These are phyloP conservation scores for Trichosporon coremiiforme DNA, from an alignment of 1,284 basidiomycete genomes.

Conservation along the genomic window DNA sequence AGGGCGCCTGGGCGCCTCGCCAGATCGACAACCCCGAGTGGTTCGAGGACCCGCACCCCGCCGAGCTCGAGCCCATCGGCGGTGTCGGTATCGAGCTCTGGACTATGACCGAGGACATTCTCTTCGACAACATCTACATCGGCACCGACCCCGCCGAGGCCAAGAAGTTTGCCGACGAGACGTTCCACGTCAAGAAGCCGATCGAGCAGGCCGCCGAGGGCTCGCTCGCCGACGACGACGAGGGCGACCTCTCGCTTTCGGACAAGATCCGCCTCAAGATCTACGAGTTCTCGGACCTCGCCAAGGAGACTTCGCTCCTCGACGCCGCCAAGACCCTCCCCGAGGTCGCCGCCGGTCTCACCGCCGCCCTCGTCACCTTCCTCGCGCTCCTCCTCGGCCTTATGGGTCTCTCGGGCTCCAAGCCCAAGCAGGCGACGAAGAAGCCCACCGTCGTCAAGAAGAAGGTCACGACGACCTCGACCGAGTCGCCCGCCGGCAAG, in stretches of 20 bases:
- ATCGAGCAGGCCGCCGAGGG: slow-evolving; percentile 58
- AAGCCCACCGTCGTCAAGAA: slow-evolving; percentile 46
- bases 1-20: slow-evolving; percentile 89
- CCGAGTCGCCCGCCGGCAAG: slow-evolving; percentile 36
- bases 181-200: slow-evolving; percentile 74
- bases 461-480: slow-evolving; percentile 47
- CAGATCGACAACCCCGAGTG: slow-evolving; percentile 90
- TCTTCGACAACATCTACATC: slow-evolving; percentile 89
- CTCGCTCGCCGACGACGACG: slow-evolving; percentile 61
- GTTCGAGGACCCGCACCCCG: slow-evolving; percentile 85
- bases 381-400: slow-evolving; percentile 79
- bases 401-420: slow-evolving; percentile 70
- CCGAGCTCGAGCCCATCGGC: slow-evolving; percentile 84
- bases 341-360: slow-evolving; percentile 76
- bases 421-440: slow-evolving; percentile 31
- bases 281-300: slow-evolving; percentile 54
- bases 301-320: slow-evolving; percentile 32
- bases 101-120: slow-evolving; percentile 98
- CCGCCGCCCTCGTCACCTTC: slow-evolving; percentile 71
- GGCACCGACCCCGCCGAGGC: slow-evolving; percentile 84
- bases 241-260: slow-evolving; percentile 37
- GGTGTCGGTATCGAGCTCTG: slow-evolving; percentile 96
- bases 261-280: slow-evolving; percentile 52
- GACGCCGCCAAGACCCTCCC: slow-evolving; percentile 78
- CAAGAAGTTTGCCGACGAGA: slow-evolving; percentile 75